Conservation (phyloP, 169 alveolate species). For the Cytauxzoon felis region DNA sequence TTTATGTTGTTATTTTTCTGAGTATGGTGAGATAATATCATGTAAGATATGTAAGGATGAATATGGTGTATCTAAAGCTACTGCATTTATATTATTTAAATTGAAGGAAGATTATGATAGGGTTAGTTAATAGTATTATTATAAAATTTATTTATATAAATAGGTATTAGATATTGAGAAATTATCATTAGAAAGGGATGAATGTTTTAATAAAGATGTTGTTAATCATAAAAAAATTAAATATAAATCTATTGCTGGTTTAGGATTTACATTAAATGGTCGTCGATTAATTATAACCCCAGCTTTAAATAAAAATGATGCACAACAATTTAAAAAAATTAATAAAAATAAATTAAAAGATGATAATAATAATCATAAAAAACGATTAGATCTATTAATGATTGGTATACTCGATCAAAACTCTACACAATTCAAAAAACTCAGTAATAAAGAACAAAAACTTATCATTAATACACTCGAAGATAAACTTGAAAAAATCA, state of each 20-base stretch:
- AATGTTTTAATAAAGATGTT: conserved; percentile 5
- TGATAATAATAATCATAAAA: neutral
- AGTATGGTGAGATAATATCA: conserved; percentile 43
- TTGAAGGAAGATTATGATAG: conserved; percentile 30
- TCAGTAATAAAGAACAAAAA: conserved; percentile 22
- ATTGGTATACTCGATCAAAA: conserved; percentile 40
- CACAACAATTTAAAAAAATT: conserved; percentile 8
- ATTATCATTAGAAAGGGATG: conserved; percentile 43
- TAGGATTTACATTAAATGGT: conserved; percentile 53
- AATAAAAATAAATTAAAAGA: neutral
- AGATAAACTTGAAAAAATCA: conserved; percentile 49
- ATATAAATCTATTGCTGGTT: conserved; percentile 24
- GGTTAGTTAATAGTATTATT: neutral
- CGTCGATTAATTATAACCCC: conserved; percentile 27
- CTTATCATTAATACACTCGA: conserved; percentile 5
- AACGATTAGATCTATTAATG: conserved; percentile 41
- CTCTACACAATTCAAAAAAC: conserved; percentile 44
- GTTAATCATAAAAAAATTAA: neutral
- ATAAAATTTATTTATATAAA: neutral
- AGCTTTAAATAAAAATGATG: conserved; percentile 50
- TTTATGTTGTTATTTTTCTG: conserved; percentile 28
- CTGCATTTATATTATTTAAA: conserved; percentile 42
- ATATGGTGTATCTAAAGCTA: conserved; percentile 33
- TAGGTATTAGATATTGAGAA: conserved; percentile 29
- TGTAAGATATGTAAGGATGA: conserved; percentile 40